Evolutionary conservation across 2,329 filamentous ascomycete genomes (phyloP).

Genomic region (Paradendryphiella salina): DNA sequence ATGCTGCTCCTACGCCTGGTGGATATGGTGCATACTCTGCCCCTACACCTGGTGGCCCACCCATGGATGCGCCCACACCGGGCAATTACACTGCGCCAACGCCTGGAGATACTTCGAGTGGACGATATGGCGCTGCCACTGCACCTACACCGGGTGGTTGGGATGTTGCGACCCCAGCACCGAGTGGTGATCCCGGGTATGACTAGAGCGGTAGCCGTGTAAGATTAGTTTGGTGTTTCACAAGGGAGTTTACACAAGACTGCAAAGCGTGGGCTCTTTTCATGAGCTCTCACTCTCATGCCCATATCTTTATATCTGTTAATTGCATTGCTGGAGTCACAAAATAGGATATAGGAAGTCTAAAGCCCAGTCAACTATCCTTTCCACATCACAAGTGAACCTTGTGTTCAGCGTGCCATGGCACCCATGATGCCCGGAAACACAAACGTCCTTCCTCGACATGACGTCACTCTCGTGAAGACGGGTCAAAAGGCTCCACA

Average conservation of each 20-base stretch:
- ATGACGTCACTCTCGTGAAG: not conserved
- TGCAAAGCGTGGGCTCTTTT: not conserved
- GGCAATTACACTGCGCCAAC: conserved; percentile 48
- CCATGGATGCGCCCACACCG: conserved; percentile 47
- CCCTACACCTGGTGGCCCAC: conserved; percentile 43
- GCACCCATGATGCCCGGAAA: not conserved
- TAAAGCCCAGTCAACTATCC: not conserved
- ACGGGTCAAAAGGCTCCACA: not conserved
- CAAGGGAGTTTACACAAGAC: not conserved
- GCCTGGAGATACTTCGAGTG: conserved; percentile 36
- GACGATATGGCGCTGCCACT: conserved; percentile 42
- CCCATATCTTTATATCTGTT: not conserved
- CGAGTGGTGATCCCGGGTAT: conserved; percentile 33
- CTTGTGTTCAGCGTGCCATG: not conserved
- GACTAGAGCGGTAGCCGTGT: conserved; percentile 19
- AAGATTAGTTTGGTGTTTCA: conserved; percentile 1
- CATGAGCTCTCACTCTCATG: not conserved
- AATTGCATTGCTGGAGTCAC: conserved; percentile 24
- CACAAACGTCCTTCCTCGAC: too few species aligned
- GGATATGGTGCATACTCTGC: conserved; percentile 44
- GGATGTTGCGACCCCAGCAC: conserved; percentile 54
- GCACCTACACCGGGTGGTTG: conserved; percentile 65
- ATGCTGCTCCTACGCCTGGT: conserved; percentile 43
- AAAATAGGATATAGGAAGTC: conserved; percentile 13
- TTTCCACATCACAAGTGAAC: not conserved